Conservation (phyloP, 129 eudicot species). For the Flaveria trinervia region DNA sequence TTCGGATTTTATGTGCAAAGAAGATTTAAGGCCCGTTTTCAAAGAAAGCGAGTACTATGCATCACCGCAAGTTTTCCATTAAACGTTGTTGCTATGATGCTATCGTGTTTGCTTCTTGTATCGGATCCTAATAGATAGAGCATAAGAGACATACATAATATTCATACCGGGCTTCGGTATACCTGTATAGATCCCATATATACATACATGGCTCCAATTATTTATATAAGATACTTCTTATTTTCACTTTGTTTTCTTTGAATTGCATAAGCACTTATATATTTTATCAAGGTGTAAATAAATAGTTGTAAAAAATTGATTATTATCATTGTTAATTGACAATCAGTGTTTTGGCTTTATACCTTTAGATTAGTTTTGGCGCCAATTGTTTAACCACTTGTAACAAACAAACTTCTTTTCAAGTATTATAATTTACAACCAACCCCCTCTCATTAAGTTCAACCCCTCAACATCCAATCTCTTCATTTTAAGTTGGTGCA, state of each 20-base stretch:
- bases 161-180: slow-evolving; percentile 8
- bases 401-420: not conserved
- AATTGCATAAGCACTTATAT: not conserved
- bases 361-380: not conserved
- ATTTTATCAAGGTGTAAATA: not conserved
- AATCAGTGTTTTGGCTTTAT: not conserved
- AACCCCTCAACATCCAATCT: too few relatives aligned
- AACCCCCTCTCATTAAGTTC: not conserved
- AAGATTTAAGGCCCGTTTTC: slow-evolving; percentile 91
- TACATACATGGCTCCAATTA: not conserved
- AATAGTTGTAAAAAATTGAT: not conserved
- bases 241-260: not conserved
- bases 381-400: not conserved
- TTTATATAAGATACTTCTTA: not conserved
- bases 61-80: slow-evolving; percentile 96
- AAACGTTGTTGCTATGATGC: slow-evolving; percentile 16
- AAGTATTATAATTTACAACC: not conserved
- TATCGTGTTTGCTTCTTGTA: slow-evolving; percentile 13
- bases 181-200: slow-evolving; percentile 29
- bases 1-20: slow-evolving; percentile 90
- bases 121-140: slow-evolving; percentile 14
- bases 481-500: too few relatives aligned
- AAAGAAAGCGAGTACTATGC: slow-evolving; percentile 98
- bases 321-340: not conserved
- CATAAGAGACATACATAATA: slow-evolving; percentile 21